Evolutionary conservation across 164 flowering plant genomes (phyloP), one percentile per base, ranked within the genome.

Genomic region (Magnolia kwangsiensis): DNA sequence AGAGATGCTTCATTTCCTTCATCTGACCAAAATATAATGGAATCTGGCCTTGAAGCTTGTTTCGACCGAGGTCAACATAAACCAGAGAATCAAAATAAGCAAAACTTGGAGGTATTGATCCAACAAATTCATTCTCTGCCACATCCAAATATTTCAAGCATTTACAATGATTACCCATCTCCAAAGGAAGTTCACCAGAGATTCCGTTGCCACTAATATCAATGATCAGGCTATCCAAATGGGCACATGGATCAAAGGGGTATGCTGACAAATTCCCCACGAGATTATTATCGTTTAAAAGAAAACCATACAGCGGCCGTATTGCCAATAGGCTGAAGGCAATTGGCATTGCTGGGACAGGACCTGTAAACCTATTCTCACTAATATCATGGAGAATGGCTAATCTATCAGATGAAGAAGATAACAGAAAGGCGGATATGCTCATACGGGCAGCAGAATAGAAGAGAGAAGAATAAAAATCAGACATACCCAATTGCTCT

Each of bases 331-430:
- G 81, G 71, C 80, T 83, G 50, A 84, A 72, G 18, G 90, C 84
- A 79, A 92, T 72, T 20, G 93, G 93, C 81, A 91, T 74, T 1
- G 90, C 78, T 5, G 68, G 86, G 9, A 91, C 67, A 11, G 66
- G 70, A 29, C 95, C 95, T 24, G 84, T 86, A 49, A 94, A 86
- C 78, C 86, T 89, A 82, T 94, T 94, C 24, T 78, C 77, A 73
- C 88, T 87, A 78, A 92, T 90, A 74, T 92, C 89, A 77, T 94
- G 98, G 68, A 86, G 78, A 31, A 90, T 82, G 24, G 82, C 75
- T 69, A 81, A 72, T 72, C 58, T 78, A 69, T 72, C 86, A 50
- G 79, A 84, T 45, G 72, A 85, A 67, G 78, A 70, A 66, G 77
- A 79, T 10, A 82, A 78, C 64, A 83, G 74, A 19, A 82, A 76